phyloP scores from a whole-genome alignment of 345 rosid genomes.

The Salix dunnii region DNA sequence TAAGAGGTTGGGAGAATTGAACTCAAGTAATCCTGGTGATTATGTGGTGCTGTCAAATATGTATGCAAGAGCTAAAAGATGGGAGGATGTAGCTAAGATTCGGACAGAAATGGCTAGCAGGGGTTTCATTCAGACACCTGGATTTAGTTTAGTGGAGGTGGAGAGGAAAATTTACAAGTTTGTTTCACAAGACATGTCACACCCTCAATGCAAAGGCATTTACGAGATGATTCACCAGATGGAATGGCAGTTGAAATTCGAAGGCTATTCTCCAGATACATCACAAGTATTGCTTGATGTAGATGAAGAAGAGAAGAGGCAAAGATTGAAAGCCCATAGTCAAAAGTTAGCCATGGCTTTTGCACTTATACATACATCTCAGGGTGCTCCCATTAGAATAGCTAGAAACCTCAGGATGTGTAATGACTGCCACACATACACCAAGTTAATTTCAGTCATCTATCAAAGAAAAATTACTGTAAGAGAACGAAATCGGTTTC shows the following conservation, averaged over 20 bases:
- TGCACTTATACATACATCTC: conserved; percentile 51
- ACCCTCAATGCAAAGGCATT: conserved; percentile 32
- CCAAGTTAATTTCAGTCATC: conserved; percentile 59
- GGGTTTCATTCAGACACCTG: conserved; percentile 48
- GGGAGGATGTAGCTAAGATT: conserved; percentile 53
- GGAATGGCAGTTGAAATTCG: conserved; percentile 86
- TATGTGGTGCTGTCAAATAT: conserved; percentile 51
- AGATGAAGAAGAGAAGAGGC: conserved; percentile 61
- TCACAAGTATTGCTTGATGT: conserved; percentile 54
- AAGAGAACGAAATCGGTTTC: conserved; percentile 64
- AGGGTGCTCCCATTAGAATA: conserved; percentile 55
- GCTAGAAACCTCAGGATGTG: conserved; percentile 80
- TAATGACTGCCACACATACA: conserved; percentile 69
- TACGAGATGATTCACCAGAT: conserved; percentile 72
- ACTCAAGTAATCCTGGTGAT: conserved; percentile 50
- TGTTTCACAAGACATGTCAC: conserved; percentile 59
- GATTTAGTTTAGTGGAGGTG: conserved; percentile 57
- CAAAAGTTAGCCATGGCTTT: conserved; percentile 78
- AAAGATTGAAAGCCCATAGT: conserved; percentile 67
- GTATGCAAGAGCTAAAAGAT: conserved; percentile 49
- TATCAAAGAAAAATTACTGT: conserved; percentile 61
- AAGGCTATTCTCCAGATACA: conserved; percentile 61
- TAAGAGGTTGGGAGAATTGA: conserved; percentile 30
- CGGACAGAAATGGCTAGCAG: conserved; percentile 38
- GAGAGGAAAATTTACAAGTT: conserved; percentile 46